Evolutionary conservation across 1,139 yeast genomes (phyloP), one percentile per base, ranked within the genome.

Genomic region (Debaryomyces udenii): DNA sequence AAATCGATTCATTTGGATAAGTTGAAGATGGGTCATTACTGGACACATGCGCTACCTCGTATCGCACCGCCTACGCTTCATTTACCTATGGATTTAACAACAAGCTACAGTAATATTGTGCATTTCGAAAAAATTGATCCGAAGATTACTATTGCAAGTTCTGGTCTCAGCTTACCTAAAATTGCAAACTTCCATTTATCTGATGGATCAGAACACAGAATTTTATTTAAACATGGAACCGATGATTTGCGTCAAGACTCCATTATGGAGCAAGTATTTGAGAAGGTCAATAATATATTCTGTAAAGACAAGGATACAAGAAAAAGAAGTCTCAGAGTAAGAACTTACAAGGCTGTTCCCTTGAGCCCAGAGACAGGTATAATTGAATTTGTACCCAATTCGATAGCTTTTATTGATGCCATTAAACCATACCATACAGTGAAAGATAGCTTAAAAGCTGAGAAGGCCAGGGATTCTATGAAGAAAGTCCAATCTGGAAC

Each of bases 201-300:
- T 0, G 76, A 80, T 54, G 98, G 97, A 0, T 50, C 61, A 0
- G 54, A 47, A 0, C 83, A 79, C 44, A 78, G 70, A 42, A 74
- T 84, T 56, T 66, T 93, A 15, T 68, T 90, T 50, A 94, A 94
- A 56, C 87, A 89, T 22, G 91, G 96, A 3, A 78, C 88, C 5
- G 99, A 94, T 62, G 99, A 94, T 62, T 65, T 93, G 41, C 70
- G 99, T 41, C 99, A 94, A 61, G 99, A 94, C 62, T 87, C 96
- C 0, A 88, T 93, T 46, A 94, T 94, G 99, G 96, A 91, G 58
- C 99, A 93, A 57, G 98, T 93, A 1, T 94, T 94, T 61, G 85
- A 76, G 20, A 88, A 90, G 57, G 96, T 90, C 14, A 89, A 91
- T 55, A 65, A 70, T n/a, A 76, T 91, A 32, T 74, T 93, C 45